Base-by-base conservation (phyloP, 495 filamentous ascomycete species). In the Friedmanniomyces simplex region DNA sequence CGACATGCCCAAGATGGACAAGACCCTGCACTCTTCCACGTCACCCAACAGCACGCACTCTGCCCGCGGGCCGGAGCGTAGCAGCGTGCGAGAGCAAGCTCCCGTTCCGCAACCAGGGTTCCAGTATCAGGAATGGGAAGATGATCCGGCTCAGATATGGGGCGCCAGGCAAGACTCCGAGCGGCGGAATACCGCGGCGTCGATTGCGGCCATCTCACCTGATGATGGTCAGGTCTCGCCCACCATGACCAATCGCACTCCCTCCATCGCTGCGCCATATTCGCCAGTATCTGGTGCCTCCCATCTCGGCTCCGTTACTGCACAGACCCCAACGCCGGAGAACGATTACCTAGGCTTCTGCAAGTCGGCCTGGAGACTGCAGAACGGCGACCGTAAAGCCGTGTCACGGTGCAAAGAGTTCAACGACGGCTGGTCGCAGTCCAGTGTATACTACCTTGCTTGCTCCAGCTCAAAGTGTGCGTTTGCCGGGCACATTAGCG, bases 321-420 rank as follows among this genome's bases (percentile, higher is more conserved):
- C 42, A 3, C 36, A 45, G 10, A 47, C 34, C 1, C 59, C 60
- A 1, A 58, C 39, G 8, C 41, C 49, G 4, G 55, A 58, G n/a
- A 63, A 63, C 55, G 21, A 58, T 20, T 63, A 63, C 39, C 36
- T 63, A 8, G 55, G 56, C 30, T 64, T 61, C 37, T 64, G 57
- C 48, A 60, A 57, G 32, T 26, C 43, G 34, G 57, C 62, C 10
- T 57, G 46, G 46, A 60, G 39, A 30, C 48, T 64, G 22, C 62
- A 60, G 50, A 61, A 52, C 22, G 52, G 58, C 26, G 57, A 60
- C 36, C 52, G 54, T 1, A 39, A 46, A 3, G 42, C 34, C 0
- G 8, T 64, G 43, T 18, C 48, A 8, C 48, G 47, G n/a, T 34
- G 24, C 25, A 57, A 54, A 37, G 52, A 46, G 14, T 64, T 55